These are phyloP conservation scores for Cordyceps cateniannulata DNA, from an alignment of 2,329 filamentous ascomycete species.

Conservation along the genomic window DNA sequence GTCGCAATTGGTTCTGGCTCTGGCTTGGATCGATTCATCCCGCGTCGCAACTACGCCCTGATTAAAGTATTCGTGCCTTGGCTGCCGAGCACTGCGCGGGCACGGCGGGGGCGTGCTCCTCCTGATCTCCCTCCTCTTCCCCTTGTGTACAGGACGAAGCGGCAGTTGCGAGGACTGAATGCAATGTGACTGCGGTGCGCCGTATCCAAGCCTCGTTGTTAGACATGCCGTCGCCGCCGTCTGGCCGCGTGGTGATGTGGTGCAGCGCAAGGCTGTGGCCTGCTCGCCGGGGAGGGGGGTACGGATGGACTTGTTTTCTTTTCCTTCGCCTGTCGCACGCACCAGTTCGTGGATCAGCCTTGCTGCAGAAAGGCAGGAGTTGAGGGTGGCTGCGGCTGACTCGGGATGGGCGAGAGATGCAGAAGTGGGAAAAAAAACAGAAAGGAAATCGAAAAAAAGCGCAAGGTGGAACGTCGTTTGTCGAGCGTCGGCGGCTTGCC, in stretches of 20 bases:
- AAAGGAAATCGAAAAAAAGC: not conserved
- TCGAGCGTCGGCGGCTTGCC: not conserved
- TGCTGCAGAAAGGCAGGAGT: not conserved
- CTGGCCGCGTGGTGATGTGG: not conserved
- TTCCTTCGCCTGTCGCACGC: not conserved
- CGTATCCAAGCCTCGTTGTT: not conserved
- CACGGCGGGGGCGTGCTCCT: not conserved
- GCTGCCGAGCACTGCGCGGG: not conserved
- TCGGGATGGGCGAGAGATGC: not conserved
- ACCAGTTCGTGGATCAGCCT: not conserved
- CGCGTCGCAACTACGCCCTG: not conserved
- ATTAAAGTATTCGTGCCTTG: constrained; percentile 2
- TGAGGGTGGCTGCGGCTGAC: not conserved
- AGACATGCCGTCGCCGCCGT: not conserved
- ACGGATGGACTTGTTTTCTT: not conserved
- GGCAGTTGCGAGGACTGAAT: not conserved
- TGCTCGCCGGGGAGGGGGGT: not conserved
- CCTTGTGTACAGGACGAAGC: not conserved
- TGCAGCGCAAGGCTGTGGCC: not conserved
- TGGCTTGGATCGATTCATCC: not conserved
- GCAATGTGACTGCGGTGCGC: not conserved
- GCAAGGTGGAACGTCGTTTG: not conserved
- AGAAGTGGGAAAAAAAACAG: too few species aligned
- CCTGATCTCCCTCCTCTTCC: not conserved
- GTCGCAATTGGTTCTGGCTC: not conserved